Conservation (phyloP, 108 stramenopile species). For the Seminavis robusta region DNA sequence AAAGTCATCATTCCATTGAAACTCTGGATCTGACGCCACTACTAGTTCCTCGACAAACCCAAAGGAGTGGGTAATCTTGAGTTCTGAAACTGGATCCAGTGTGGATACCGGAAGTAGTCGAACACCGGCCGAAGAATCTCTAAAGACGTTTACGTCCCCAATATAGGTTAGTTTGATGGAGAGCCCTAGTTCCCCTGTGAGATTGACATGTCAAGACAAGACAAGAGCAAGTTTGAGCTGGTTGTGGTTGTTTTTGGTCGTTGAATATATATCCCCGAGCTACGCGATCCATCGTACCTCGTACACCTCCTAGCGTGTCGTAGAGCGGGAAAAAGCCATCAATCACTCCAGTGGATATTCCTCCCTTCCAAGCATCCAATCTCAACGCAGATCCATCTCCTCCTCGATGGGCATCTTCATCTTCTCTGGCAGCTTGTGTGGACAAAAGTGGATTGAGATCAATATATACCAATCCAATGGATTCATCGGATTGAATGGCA, state of each 20-base stretch:
- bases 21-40: slow-evolving; percentile 97
- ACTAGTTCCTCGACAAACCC: slow-evolving; percentile 97
- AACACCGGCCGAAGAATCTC: slow-evolving; percentile 94
- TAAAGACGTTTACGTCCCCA: slow-evolving; percentile 94
- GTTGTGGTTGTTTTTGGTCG: no score
- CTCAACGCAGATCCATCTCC: slow-evolving; percentile 9
- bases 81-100: slow-evolving; percentile 79
- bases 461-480: slow-evolving; percentile 92
- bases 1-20: slow-evolving; percentile 85
- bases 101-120: slow-evolving; percentile 90
- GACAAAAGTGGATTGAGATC: slow-evolving; percentile 93
- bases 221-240: no score
- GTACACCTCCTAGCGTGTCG: slow-evolving; percentile 90
- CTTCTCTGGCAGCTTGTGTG: slow-evolving; percentile 59
- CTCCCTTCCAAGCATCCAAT: neutral
- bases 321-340: slow-evolving; percentile 96
- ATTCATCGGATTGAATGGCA: slow-evolving; percentile 41
- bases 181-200: slow-evolving; percentile 74
- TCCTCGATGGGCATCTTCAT: slow-evolving; percentile 19
- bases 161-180: slow-evolving; percentile 92
- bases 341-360: slow-evolving; percentile 48
- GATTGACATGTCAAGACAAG: no score
- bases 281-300: no score
- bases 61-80: slow-evolving; percentile 75
- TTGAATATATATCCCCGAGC: no score